These are phyloP conservation scores for Chrysochromulina tobinii DNA, from an alignment of 78 protist genomes.

Conservation along the genomic window DNA sequence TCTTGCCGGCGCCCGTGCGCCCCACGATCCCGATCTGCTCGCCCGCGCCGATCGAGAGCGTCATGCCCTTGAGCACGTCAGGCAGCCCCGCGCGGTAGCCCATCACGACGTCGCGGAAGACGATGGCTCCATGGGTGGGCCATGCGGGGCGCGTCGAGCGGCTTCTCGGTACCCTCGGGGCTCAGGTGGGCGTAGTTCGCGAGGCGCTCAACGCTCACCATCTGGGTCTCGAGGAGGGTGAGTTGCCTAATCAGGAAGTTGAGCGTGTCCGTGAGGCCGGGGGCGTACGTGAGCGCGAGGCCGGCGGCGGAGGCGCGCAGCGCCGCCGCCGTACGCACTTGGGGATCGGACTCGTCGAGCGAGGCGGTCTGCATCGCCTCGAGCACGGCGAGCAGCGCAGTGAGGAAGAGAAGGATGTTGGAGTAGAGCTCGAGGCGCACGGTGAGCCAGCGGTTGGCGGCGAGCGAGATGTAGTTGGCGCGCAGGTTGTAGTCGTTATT, in stretches of 20 bases:
- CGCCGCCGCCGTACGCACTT: no score
- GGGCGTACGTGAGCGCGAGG: slow-evolving; percentile 53
- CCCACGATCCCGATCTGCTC: slow-evolving; percentile 79
- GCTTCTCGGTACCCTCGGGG: not conserved
- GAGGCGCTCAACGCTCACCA: slow-evolving; percentile 66
- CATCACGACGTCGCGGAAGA: slow-evolving; percentile 7
- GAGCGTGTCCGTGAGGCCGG: slow-evolving; percentile 42
- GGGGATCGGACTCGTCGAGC: no score
- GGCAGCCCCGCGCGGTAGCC: slow-evolving; percentile 60
- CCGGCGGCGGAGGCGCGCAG: slow-evolving; percentile 37
- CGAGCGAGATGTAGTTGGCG: not conserved
- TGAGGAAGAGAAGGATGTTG: not conserved
- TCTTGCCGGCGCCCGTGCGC: slow-evolving; percentile 72
- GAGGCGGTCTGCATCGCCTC: no score
- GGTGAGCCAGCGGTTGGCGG: slow-evolving; percentile 3
- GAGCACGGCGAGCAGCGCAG: not conserved
- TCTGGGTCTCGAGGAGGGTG: slow-evolving; percentile 67
- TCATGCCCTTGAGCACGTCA: slow-evolving; percentile 38
- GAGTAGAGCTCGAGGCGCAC: slow-evolving; percentile 3
- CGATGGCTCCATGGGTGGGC: slow-evolving; percentile 36
- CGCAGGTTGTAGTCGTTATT: not conserved
- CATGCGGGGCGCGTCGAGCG: slow-evolving; percentile 15
- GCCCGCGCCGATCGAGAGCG: slow-evolving; percentile 30
- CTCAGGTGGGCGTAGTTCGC: not conserved
- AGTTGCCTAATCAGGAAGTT: not conserved